Evolutionary conservation across 352 stramenopile species (phyloP).

Genomic region (Phytophthora pini): DNA sequence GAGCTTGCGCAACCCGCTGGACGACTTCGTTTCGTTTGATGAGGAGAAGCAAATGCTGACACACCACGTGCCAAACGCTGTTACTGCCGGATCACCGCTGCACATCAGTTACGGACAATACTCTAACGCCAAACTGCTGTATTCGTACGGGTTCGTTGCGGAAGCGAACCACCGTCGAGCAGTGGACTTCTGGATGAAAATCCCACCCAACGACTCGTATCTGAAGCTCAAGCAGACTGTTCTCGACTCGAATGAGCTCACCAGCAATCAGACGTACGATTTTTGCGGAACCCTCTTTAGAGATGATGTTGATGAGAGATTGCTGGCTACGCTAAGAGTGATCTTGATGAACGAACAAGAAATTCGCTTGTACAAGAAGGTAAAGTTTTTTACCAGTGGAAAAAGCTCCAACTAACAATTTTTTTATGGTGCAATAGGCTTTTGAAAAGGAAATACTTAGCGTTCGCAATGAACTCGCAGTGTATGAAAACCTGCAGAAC

Average conservation of each 20-base stretch:
- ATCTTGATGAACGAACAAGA: slow-evolving; percentile 66
- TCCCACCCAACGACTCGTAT: slow-evolving; percentile 59
- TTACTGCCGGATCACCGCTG: slow-evolving; percentile 41
- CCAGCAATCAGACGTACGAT: slow-evolving; percentile 69
- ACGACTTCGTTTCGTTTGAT: slow-evolving; percentile 66
- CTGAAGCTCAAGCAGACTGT: slow-evolving; percentile 66
- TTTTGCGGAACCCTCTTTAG: slow-evolving; percentile 68
- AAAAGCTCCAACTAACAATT: neutral
- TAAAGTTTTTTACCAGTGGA: slow-evolving; percentile 14
- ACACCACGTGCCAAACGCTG: slow-evolving; percentile 47
- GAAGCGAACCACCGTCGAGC: slow-evolving; percentile 44
- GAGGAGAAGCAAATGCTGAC: slow-evolving; percentile 50
- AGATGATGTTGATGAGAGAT: slow-evolving; percentile 59
- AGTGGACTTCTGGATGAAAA: slow-evolving; percentile 81
- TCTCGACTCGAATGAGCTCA: slow-evolving; percentile 67
- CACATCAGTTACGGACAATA: slow-evolving; percentile 79
- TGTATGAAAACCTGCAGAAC: slow-evolving; percentile 59
- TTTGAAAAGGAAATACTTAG: slow-evolving; percentile 53
- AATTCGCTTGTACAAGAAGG: slow-evolving; percentile 54
- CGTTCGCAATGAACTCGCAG: slow-evolving; percentile 57
- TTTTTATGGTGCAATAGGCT: slow-evolving; percentile 26
- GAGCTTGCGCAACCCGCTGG: slow-evolving; percentile 42
- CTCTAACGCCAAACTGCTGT: slow-evolving; percentile 82
- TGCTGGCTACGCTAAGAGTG: slow-evolving; percentile 66
- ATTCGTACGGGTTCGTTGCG: slow-evolving; percentile 77